A percentile compares a stretch with the other conserved stretches of the same genome.
These are phyloP conservation scores for Penicillium sp. DNA, from an alignment of 2,329 filamentous ascomycete species.

Conservation along the genomic window DNA sequence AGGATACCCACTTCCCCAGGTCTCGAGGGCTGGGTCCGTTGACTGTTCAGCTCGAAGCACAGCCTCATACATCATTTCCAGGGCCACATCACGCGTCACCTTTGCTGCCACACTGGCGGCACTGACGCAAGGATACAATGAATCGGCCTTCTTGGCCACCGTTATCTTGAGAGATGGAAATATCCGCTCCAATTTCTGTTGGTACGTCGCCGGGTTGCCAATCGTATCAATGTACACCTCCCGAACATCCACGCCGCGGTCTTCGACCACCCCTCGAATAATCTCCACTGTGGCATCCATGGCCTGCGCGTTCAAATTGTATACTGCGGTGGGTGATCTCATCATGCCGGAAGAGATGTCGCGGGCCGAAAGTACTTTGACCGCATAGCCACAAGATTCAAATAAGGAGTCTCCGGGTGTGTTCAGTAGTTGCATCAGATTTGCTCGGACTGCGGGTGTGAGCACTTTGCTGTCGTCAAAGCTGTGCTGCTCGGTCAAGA, in stretches of 20 bases:
- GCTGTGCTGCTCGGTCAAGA: constrained; percentile 74
- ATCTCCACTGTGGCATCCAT: constrained; percentile 85
- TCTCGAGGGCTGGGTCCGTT: constrained; percentile 39
- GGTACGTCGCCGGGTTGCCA: constrained; percentile 76
- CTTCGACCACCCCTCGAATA: constrained; percentile 70
- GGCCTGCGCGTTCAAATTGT: constrained; percentile 95
- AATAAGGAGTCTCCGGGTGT: constrained; percentile 57
- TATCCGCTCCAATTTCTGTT: constrained; percentile 74
- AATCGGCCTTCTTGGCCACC: constrained; percentile 88
- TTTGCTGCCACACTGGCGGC: constrained; percentile 94
- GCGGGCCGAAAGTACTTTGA: constrained; percentile 72
- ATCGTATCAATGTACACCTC: constrained; percentile 97
- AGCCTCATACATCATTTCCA: constrained; percentile 70
- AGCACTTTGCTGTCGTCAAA: constrained; percentile 96
- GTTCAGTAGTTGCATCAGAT: constrained; percentile 69
- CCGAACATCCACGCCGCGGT: constrained; percentile 69
- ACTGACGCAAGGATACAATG: constrained; percentile 85
- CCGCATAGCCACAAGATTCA: constrained; percentile 75
- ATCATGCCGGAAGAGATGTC: constrained; percentile 81
- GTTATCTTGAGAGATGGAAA: constrained; percentile 75
- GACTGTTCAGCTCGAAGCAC: constrained; percentile 38
- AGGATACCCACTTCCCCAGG: constrained; percentile 92
- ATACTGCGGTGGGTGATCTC: constrained; percentile 51
- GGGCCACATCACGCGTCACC: constrained; percentile 84
- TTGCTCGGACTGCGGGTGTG: constrained; percentile 70